Evolutionary conservation across 2,329 filamentous ascomycete species (phyloP).

Genomic region (Neophaeococcomyces mojaviensis): DNA sequence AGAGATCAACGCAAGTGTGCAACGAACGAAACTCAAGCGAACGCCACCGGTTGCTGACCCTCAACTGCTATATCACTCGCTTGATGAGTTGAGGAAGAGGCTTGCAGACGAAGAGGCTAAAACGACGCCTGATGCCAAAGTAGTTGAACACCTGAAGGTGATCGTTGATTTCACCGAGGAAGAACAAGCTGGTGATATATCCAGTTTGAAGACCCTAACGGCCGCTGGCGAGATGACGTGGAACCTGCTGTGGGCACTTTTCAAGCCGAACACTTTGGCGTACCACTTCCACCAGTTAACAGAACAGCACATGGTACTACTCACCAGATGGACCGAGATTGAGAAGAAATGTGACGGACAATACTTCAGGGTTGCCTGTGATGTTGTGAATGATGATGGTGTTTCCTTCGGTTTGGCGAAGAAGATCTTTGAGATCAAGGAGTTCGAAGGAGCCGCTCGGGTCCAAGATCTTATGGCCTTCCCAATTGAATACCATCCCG

Average conservation of each 20-base stretch:
- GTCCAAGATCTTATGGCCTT: conserved; percentile 6
- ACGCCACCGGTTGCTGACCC: conserved; percentile 1
- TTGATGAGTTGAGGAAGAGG: not conserved
- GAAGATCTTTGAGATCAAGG: conserved; percentile 4
- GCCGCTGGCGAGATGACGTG: conserved; percentile 49
- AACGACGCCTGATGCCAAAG: not conserved
- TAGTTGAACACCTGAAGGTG: not conserved
- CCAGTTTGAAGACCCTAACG: not conserved
- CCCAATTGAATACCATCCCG: conserved; percentile 3
- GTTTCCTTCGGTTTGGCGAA: conserved; percentile 6
- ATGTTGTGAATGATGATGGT: conserved; percentile 6
- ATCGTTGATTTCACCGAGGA: conserved; percentile 1
- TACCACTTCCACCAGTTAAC: conserved; percentile 35
- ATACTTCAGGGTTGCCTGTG: conserved; percentile 6
- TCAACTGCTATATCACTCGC: conserved; percentile 1
- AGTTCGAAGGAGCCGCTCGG: conserved; percentile 2
- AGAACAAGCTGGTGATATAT: not conserved
- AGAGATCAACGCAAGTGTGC: not conserved
- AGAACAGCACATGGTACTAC: not conserved
- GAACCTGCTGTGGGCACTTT: conserved; percentile 79
- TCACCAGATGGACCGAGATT: conserved; percentile 1
- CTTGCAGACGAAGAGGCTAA: not conserved
- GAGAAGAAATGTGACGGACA: conserved; percentile 3
- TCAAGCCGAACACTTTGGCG: conserved; percentile 76
- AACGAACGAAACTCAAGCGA: not conserved